Conservation (phyloP, 768 basidiomycete genomes). For the Podaxis pistillaris region DNA sequence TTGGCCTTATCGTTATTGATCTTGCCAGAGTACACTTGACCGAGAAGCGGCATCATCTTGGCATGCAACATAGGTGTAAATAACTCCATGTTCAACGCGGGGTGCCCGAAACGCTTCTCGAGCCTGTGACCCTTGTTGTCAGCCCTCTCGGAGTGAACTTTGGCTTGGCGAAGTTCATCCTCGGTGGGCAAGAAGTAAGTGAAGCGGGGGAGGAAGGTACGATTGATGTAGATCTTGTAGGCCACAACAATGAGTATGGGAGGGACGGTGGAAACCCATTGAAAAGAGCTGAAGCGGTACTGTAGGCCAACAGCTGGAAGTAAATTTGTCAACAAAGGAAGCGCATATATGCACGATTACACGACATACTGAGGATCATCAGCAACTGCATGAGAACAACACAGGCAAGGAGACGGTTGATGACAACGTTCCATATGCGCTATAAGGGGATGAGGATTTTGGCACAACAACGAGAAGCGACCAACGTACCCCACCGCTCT, state of each 20-base stretch:
- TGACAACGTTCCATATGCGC: conserved; percentile 92
- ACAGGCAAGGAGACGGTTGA: conserved; percentile 82
- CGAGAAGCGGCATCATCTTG: conserved; percentile 77
- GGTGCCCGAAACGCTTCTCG: conserved; percentile 93
- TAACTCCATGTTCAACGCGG: conserved; percentile 81
- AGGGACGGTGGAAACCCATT: conserved; percentile 83
- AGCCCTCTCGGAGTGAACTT: conserved; percentile 74
- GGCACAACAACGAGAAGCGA: conserved; percentile 6
- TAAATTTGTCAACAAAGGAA: conserved; percentile 14
- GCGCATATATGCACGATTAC: not conserved
- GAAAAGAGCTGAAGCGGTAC: conserved; percentile 66
- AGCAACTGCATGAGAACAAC: conserved; percentile 85
- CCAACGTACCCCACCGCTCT: conserved; percentile 84
- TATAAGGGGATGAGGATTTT: conserved; percentile 25
- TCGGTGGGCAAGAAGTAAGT: conserved; percentile 83
- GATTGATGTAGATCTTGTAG: conserved; percentile 86
- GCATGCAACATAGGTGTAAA: conserved; percentile 89
- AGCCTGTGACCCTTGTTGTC: conserved; percentile 75
- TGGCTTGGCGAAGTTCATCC: conserved; percentile 68
- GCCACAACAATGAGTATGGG: conserved; percentile 73
- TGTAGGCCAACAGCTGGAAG: conserved; percentile 80
- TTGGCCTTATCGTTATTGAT: conserved; percentile 61
- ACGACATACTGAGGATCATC: conserved; percentile 78
- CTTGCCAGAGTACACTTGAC: conserved; percentile 76
- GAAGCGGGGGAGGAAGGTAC: conserved; percentile 66